phyloP scores from a whole-genome alignment of 1,139 yeast genomes.

The Kodamaea alishanica region DNA sequence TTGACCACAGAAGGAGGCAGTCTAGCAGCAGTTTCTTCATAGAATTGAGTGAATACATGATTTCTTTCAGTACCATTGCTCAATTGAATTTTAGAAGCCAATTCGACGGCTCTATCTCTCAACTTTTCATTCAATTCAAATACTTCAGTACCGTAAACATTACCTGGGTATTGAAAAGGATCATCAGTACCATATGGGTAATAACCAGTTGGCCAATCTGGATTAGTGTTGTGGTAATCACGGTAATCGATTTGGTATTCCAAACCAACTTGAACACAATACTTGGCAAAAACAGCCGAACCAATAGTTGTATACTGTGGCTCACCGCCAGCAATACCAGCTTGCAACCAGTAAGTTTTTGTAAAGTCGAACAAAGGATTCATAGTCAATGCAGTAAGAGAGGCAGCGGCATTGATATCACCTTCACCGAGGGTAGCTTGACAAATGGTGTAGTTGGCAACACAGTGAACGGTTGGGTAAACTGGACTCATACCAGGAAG shows the following conservation, averaged over 20 bases:
- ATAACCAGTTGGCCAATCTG: slow-evolving; percentile 61
- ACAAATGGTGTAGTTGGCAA: slow-evolving; percentile 51
- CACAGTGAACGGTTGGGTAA: slow-evolving; percentile 56
- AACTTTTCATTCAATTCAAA: slow-evolving; percentile 59
- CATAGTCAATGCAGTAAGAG: slow-evolving; percentile 53
- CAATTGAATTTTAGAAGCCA: slow-evolving; percentile 45
- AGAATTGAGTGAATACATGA: slow-evolving; percentile 44
- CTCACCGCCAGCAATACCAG: slow-evolving; percentile 67
- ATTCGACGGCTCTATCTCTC: slow-evolving; percentile 54
- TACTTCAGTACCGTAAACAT: slow-evolving; percentile 62
- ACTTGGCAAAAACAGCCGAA: slow-evolving; percentile 58
- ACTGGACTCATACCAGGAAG: slow-evolving; percentile 64
- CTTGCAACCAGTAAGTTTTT: slow-evolving; percentile 57
- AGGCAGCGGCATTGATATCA: slow-evolving; percentile 64
- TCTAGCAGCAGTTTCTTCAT: slow-evolving; percentile 49
- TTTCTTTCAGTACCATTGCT: slow-evolving; percentile 45
- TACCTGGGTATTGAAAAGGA: slow-evolving; percentile 51
- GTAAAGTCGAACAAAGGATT: slow-evolving; percentile 55
- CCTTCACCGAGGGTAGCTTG: slow-evolving; percentile 68
- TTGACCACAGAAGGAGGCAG: slow-evolving; percentile 46
- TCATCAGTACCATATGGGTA: slow-evolving; percentile 52
- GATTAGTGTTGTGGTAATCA: slow-evolving; percentile 45
- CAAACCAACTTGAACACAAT: slow-evolving; percentile 59
- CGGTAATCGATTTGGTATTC: slow-evolving; percentile 52
- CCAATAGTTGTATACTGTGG: slow-evolving; percentile 50